These are phyloP conservation scores for Rusavskia elegans DNA, from an alignment of 495 filamentous ascomycete species.

Conservation along the genomic window DNA sequence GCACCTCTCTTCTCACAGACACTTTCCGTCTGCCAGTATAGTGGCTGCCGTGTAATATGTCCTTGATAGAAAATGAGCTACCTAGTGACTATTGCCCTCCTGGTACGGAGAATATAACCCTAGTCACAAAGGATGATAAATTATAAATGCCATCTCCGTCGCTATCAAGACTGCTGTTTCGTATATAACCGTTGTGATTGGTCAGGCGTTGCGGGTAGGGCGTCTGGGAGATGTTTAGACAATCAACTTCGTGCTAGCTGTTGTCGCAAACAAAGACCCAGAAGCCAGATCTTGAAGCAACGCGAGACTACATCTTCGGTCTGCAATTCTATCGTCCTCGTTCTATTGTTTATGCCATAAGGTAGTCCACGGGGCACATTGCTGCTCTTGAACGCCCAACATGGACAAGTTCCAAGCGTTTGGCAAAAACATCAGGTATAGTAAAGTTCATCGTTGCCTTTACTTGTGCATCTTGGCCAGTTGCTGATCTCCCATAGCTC, in stretches of 20 bases:
- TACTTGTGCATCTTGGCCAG: conserved; percentile 5
- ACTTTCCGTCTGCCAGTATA: neutral
- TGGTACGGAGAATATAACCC: too few species aligned
- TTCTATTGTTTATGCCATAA: too few species aligned
- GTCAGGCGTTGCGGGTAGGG: neutral
- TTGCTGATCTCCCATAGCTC: conserved; percentile 9
- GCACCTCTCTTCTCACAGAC: conserved; percentile 9
- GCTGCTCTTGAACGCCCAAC: conserved; percentile 6
- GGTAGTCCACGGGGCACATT: neutral
- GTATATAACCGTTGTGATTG: neutral
- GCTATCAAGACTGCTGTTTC: too few species aligned
- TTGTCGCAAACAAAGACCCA: neutral
- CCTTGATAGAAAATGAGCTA: too few species aligned
- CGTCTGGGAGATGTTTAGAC: too few species aligned
- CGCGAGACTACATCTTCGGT: too few species aligned
- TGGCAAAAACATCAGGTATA: conserved; percentile 58
- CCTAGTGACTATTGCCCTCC: too few species aligned
- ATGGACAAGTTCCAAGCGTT: conserved; percentile 62
- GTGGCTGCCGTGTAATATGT: too few species aligned
- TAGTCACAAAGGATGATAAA: too few species aligned
- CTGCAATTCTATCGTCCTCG: too few species aligned
- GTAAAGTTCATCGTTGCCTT: neutral
- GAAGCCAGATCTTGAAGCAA: too few species aligned
- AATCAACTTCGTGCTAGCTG: neutral
- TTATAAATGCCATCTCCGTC: too few species aligned